Base-by-base conservation (phyloP, 345 rosid species). In the Barbarea vulgaris region DNA sequence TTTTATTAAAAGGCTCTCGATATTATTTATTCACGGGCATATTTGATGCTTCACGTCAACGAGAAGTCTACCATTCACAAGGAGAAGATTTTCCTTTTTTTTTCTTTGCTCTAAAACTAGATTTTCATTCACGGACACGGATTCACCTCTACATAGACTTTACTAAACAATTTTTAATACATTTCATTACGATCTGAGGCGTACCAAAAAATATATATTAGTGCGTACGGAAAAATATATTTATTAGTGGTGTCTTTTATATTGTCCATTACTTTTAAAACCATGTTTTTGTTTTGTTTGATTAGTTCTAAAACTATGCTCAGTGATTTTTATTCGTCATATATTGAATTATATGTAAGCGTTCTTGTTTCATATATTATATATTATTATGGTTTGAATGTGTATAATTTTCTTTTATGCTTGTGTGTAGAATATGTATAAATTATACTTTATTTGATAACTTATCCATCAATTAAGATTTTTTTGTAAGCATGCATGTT, bases 21-120 rank as follows among this genome's bases (percentile, higher is more conserved):
- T 18, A 73, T 36, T 42, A 5, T 42, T 42, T 15, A 42, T 14
- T 69, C 58, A 76, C 69, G 75, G 57, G 56, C 37, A 69, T 42
- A 53, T 39, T 11, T 67, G 41, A 28, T 19, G 42, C 42, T 67
- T 51, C 74, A 37, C 41, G 39, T 76, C 69, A 69, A 62, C 31
- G 64, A 76, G 50, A 48, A 67, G 62, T 58, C 64, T 28, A 61
- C 4, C 55, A 74, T 69, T 48, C 64, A 59, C 50, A 30, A 42
- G 8, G 47, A 42, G 8, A 42, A 15, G 18, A 8, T 30, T 48
- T 24, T 34, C 25, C 17, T 41, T 25, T 44, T 8, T 42, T 21
- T 28, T 14, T 3, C 37, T 7, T 41, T 2, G 3, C 36, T 36
- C n/a, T 39, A 39, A 39, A 41, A 41, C 46, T 41, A 41, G 13